A percentile compares a stretch with the other conserved stretches of the same genome.
Conservation (phyloP, 2,329 filamentous ascomycete genomes). For the Rhynchosporium graminicola region DNA sequence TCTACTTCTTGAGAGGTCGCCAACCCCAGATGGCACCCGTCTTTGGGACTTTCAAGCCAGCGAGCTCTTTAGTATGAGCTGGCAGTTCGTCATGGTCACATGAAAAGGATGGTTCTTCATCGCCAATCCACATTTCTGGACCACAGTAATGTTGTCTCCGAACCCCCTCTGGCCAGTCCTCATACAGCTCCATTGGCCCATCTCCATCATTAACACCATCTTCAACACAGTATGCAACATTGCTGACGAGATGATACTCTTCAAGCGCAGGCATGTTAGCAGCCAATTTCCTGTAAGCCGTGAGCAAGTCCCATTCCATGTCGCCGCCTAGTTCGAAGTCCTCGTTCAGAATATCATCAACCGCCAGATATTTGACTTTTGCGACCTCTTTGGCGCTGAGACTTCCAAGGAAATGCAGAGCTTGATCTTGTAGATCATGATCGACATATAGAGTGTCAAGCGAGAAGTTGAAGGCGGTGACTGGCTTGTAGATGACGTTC, state of each 20-base stretch:
- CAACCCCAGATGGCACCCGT: conserved; percentile 18
- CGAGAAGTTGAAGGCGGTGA: conserved; percentile 29
- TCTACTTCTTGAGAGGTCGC: conserved; percentile 10
- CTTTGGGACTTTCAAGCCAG: conserved; percentile 1
- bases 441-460: conserved; percentile 30
- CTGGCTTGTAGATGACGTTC: conserved; percentile 11
- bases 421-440: background rate
- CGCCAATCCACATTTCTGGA: background rate
- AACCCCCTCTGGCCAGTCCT: conserved; percentile 4
- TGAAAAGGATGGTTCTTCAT: conserved; percentile 5
- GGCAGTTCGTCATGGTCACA: background rate
- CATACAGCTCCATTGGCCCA: conserved; percentile 15
- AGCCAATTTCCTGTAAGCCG: background rate
- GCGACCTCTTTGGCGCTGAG: conserved; percentile 17
- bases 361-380: conserved; percentile 20
- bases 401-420: conserved; percentile 17
- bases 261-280: conserved; percentile 14
- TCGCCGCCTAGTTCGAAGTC: background rate
- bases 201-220: conserved; percentile 5
- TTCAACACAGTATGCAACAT: conserved; percentile 12
- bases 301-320: background rate
- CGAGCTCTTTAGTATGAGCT: background rate
- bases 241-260: conserved; percentile 14
- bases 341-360: conserved; percentile 14
- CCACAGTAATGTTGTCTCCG: background rate